These are phyloP conservation scores for Petasospora fabianii DNA, from an alignment of 1,139 yeast species.

Conservation along the genomic window DNA sequence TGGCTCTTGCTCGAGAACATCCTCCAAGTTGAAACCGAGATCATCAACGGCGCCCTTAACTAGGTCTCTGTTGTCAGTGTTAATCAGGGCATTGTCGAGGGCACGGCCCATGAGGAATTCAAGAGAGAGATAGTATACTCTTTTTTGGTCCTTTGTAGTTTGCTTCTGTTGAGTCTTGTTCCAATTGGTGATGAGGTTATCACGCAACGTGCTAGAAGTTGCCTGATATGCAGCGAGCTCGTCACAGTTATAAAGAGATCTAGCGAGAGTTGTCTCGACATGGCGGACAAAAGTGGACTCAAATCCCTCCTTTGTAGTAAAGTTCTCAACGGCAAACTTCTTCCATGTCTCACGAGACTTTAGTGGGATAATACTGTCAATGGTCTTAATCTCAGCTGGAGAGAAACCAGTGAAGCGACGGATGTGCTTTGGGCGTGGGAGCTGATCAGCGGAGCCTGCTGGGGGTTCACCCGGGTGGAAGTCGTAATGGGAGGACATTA, in stretches of 20 bases:
- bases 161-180: conserved; percentile 89
- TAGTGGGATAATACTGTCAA: conserved; percentile 79
- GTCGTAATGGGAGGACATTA: conserved; percentile 10
- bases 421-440: conserved; percentile 27
- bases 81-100: conserved; percentile 88
- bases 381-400: conserved; percentile 80
- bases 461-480: conserved; percentile 18
- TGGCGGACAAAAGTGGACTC: conserved; percentile 73
- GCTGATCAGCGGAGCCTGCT: conserved; percentile 14
- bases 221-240: conserved; percentile 92
- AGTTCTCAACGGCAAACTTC: conserved; percentile 52
- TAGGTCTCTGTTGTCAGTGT: conserved; percentile 55
- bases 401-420: conserved; percentile 88
- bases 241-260: conserved; percentile 90
- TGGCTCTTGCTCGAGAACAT: conserved; percentile 79
- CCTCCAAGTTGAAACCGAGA: conserved; percentile 86
- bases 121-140: conserved; percentile 81
- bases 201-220: conserved; percentile 73
- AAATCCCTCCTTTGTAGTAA: conserved; percentile 54
- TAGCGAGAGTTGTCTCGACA: conserved; percentile 85
- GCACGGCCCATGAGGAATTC: conserved; percentile 96
- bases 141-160: conserved; percentile 78
- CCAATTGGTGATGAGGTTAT: conserved; percentile 82
- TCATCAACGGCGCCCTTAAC: conserved; percentile 59
- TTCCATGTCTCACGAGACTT: conserved; percentile 76